Evolutionary conservation across 176 grass and related monocot genomes (phyloP).

Genomic region (Aechmea fasciata): DNA sequence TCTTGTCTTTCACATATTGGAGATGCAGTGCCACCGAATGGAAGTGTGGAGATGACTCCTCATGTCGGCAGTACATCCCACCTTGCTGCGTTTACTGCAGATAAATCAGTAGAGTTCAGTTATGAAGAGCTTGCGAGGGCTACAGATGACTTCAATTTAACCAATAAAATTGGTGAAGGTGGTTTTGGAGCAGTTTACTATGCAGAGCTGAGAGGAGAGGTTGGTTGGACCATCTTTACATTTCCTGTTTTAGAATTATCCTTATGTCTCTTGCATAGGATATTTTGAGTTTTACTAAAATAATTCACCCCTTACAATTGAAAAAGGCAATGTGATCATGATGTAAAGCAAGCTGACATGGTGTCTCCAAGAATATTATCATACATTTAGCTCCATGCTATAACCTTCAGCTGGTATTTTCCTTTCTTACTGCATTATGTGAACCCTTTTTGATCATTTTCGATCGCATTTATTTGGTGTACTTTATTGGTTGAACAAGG

Average conservation of each 20-base stretch:
- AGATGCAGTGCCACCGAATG: background rate
- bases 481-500: background rate
- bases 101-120: constrained; percentile 21
- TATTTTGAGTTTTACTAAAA: too few species aligned
- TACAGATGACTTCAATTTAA: constrained; percentile 14
- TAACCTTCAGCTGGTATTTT: background rate
- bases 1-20: background rate
- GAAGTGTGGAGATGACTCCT: background rate
- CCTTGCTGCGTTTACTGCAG: constrained; percentile 3
- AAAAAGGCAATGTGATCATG: too few species aligned
- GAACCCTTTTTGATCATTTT: background rate
- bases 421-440: background rate
- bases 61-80: background rate
- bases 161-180: constrained; percentile 21
- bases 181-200: constrained; percentile 26
- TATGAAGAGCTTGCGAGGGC: constrained; percentile 26
- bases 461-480: background rate
- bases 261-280: too few species aligned
- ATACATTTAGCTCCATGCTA: background rate
- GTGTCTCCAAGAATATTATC: too few species aligned
- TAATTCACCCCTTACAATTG: too few species aligned
- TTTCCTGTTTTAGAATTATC: background rate
- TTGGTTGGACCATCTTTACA: constrained; percentile 3
- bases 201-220: constrained; percentile 28
- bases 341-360: too few species aligned